Percentiles rank a stretch among this genome's conserved stretches.
phyloP scores from a whole-genome alignment of 176 grass and related monocot genomes.

The Aegilops umbellulata region DNA sequence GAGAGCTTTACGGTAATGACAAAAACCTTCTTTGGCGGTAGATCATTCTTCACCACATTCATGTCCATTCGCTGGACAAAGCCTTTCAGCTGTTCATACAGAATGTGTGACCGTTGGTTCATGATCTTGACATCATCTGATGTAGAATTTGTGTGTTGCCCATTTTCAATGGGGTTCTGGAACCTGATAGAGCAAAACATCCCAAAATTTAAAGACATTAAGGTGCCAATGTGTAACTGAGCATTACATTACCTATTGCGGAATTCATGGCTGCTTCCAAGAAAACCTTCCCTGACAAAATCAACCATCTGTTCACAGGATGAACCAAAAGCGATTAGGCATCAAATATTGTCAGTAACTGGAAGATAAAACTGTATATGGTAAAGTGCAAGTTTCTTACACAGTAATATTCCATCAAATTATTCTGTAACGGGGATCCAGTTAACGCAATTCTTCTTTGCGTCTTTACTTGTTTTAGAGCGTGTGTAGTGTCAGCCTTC shows the following conservation, averaged over 20 bases:
- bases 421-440: constrained; percentile 96
- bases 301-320: constrained; percentile 90
- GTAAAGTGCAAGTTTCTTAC: constrained; percentile 49
- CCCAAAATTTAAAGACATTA: constrained; percentile 5
- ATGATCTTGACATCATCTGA: constrained; percentile 92
- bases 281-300: constrained; percentile 99
- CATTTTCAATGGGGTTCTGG: constrained; percentile 99
- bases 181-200: constrained; percentile 56
- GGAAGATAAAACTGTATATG: constrained; percentile 17
- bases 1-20: constrained; percentile 96
- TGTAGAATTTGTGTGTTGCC: constrained; percentile 93
- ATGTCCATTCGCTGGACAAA: constrained; percentile 97
- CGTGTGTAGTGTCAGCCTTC: constrained; percentile 85
- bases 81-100: constrained; percentile 96
- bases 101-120: constrained; percentile 96
- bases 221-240: background rate
- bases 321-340: constrained; percentile 38
- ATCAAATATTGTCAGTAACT: constrained; percentile 20
- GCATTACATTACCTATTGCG: constrained; percentile 66
- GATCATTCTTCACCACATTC: constrained; percentile 98
- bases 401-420: constrained; percentile 99
- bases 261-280: constrained; percentile 96
- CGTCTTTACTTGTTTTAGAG: constrained; percentile 90
- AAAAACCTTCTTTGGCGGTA: constrained; percentile 97
- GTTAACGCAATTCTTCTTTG: constrained; percentile 98